Base-by-base conservation (phyloP, 208 protist species). In the Acanthamoeba healyi region DNA sequence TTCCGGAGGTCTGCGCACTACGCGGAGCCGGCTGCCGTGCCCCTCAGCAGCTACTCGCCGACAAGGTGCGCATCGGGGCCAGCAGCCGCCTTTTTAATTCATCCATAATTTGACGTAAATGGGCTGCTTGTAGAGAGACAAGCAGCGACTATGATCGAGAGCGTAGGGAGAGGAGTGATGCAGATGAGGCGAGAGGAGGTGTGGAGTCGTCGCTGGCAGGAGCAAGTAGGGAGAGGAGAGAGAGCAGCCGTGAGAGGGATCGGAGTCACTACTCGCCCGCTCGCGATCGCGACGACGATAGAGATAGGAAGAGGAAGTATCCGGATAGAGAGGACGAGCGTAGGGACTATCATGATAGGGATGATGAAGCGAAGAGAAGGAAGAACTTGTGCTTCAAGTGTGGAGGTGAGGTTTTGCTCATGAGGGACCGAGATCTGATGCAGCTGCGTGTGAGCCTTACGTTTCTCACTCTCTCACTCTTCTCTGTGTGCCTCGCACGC, bases 331-430 rank as follows among this genome's bases (percentile, higher is more conserved):
- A 93, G 36, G 44, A 81, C 12, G 65, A 93, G 26, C 34, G 38
- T 46, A 40, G 88, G n/a, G 88, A 93, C 87, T 38, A 46, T n/a
- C 22, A 89, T 42, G 58, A 63, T 29, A 82, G 65, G 24, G 88
- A 93, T 81, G 88, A 93, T 34, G 88, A 93, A n/a, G 29, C 65
- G 42, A 93, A 93, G 63, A 74, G 88, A 32, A 93, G 88, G 40
- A 93, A 81, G 42, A 93, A 93, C 67, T 40, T 82, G 58, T 93
- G 88, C 65, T 93, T 46, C 51, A 93, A 93, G 51, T 93, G 88
- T 81, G 88, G 88, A 74, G 88, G 88, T 93, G 44, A 51, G 88
- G 36, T 84, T 34, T 32, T 10, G 51, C 51, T 40, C 82, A n/a
- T n/a, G n/a, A n/a, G n/a, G n/a, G n/a, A n/a, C n/a, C n/a, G 34